Evolutionary conservation across 176 grass and related monocot genomes (phyloP).

Genomic region (Cocos nucifera): DNA sequence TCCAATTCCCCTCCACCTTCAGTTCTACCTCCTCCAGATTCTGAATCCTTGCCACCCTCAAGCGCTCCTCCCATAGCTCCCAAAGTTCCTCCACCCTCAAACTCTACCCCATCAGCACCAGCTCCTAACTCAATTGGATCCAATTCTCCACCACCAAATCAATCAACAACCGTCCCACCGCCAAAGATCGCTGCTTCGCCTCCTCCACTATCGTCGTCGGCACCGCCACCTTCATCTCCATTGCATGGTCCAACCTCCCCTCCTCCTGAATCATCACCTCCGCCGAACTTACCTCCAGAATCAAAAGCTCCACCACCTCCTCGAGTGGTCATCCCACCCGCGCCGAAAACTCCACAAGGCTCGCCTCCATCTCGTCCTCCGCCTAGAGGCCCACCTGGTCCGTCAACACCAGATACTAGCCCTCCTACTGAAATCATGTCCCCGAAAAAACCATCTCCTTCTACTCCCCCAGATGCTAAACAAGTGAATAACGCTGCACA

Average conservation of each 20-base stretch:
- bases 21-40: not conserved
- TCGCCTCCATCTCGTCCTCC: not conserved
- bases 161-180: not conserved
- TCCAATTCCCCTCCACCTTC: too few species aligned
- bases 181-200: not conserved
- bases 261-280: not conserved
- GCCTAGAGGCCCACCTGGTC: not conserved
- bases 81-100: not conserved
- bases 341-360: not conserved
- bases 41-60: not conserved
- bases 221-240: not conserved
- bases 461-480: not conserved
- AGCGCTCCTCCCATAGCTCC: too few species aligned
- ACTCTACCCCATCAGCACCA: not conserved
- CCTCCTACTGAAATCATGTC: not conserved
- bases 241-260: not conserved
- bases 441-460: not conserved
- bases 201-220: not conserved
- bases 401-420: not conserved
- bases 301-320: constrained; percentile 5
- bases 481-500: too few species aligned
- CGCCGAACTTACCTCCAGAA: not conserved
- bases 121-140: too few species aligned
- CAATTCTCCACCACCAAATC: not conserved
- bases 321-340: not conserved